phyloP scores from a whole-genome alignment of 441 rosid species.

The Aquilaria agallochum region DNA sequence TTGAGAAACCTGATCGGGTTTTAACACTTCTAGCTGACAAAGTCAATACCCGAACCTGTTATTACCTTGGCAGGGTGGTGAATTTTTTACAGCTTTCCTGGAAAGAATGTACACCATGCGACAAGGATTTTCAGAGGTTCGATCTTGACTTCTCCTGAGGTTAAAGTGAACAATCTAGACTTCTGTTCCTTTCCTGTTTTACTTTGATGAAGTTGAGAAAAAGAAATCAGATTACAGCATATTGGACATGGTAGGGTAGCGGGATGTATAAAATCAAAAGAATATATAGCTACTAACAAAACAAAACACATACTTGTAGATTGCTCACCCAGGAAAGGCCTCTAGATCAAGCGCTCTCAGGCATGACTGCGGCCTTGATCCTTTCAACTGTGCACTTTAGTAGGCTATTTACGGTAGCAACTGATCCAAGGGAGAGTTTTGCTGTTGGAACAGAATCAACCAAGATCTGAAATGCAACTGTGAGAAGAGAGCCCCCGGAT shows the following conservation, averaged over 20 bases:
- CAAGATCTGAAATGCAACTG: slow-evolving; percentile 61
- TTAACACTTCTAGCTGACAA: slow-evolving; percentile 21
- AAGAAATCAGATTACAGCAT: neutral
- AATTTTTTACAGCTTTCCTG: slow-evolving; percentile 15
- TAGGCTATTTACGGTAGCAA: slow-evolving; percentile 84
- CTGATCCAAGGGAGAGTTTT: slow-evolving; percentile 71
- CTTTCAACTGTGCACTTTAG: slow-evolving; percentile 87
- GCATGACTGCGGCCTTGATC: slow-evolving; percentile 66
- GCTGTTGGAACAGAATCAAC: slow-evolving; percentile 64
- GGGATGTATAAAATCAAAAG: neutral
- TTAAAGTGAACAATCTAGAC: slow-evolving; percentile 8
- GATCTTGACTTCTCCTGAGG: slow-evolving; percentile 78
- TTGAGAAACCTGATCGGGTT: neutral
- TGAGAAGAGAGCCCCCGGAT: slow-evolving; percentile 48
- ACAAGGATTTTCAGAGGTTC: slow-evolving; percentile 64
- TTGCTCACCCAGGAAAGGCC: slow-evolving; percentile 12
- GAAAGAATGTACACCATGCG: slow-evolving; percentile 30
- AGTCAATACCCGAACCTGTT: slow-evolving; percentile 94
- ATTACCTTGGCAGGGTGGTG: slow-evolving; percentile 24
- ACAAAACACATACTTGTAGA: neutral
- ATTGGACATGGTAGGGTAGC: too few species aligned
- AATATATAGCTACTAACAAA: neutral
- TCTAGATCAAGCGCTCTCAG: slow-evolving; percentile 28
- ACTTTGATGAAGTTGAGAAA: slow-evolving; percentile 11
- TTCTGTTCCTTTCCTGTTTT: neutral